Percentiles rank a stretch among this genome's conserved stretches.
Evolutionary conservation across 2,329 filamentous ascomycete genomes (phyloP).

Genomic region (Neofusicoccum sp.): DNA sequence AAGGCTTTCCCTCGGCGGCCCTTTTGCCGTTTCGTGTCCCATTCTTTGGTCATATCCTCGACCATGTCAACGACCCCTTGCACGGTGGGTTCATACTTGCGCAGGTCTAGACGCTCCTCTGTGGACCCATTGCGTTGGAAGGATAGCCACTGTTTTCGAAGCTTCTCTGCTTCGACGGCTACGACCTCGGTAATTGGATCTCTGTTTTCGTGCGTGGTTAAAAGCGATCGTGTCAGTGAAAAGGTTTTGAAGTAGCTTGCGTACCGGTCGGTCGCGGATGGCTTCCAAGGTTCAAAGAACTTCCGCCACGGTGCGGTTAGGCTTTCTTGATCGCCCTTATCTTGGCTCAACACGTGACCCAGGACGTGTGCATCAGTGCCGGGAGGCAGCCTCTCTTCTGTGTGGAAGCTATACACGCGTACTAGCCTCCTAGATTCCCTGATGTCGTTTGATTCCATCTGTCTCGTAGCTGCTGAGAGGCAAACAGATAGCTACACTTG

Average conservation of each 20-base stretch:
- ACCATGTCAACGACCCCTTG: conserved; percentile 22
- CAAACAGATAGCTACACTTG: too few relatives aligned
- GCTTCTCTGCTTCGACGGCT: conserved; percentile 14
- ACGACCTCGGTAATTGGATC: conserved; percentile 20
- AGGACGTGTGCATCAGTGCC: conserved; percentile 4
- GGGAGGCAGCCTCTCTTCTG: conserved; percentile 1
- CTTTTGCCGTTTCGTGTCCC: conserved; percentile 21
- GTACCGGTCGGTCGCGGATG: background rate
- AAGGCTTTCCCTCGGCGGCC: conserved; percentile 20
- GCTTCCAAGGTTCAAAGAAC: conserved; percentile 22
- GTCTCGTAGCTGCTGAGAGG: too few relatives aligned
- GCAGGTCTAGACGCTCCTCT: conserved; percentile 20
- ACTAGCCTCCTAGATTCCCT: conserved; percentile 7
- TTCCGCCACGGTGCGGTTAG: conserved; percentile 18
- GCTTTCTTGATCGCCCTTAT: conserved; percentile 4
- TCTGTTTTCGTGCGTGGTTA: background rate
- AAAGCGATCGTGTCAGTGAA: too few relatives aligned
- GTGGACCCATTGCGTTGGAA: conserved; percentile 19
- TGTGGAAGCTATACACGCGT: conserved; percentile 13
- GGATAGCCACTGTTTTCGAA: conserved; percentile 19
- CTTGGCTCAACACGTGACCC: conserved; percentile 24
- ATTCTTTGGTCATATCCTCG: conserved; percentile 9
- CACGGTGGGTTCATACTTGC: conserved; percentile 18
- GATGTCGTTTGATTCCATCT: background rate
- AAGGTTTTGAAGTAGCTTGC: background rate